Percentiles rank a stretch among this genome's conserved stretches.
Conservation (phyloP, 352 stramenopile species). For the Phytophthora hibernalis region DNA sequence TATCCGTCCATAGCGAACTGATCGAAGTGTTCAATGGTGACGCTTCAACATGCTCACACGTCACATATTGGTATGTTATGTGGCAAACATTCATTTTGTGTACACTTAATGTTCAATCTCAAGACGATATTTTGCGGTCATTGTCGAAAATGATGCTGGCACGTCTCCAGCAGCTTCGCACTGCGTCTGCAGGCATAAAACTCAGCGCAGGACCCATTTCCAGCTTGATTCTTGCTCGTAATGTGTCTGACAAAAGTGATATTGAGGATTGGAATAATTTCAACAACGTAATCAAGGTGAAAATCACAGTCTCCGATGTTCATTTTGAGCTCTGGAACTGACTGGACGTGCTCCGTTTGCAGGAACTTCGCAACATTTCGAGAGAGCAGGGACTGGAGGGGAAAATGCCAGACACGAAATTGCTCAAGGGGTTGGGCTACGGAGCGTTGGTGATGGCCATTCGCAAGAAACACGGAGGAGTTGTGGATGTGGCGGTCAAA, state of each 20-base stretch:
- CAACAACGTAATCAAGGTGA: constrained; percentile 69
- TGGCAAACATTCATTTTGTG: constrained; percentile 13
- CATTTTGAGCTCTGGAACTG: constrained; percentile 9
- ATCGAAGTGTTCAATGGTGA: not conserved
- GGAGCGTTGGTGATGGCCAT: constrained; percentile 71
- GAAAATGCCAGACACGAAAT: constrained; percentile 68
- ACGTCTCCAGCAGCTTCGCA: constrained; percentile 23
- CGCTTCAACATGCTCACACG: constrained; percentile 32
- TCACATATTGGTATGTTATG: constrained; percentile 27
- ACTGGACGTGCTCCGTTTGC: constrained; percentile 5
- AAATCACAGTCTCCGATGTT: constrained; percentile 12
- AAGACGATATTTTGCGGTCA: constrained; percentile 19
- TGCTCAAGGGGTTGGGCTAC: constrained; percentile 76
- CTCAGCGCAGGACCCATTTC: constrained; percentile 1
- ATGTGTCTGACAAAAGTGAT: constrained; percentile 14
- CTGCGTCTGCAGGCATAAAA: constrained; percentile 5
- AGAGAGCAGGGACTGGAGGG: constrained; percentile 50
- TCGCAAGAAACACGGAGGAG: constrained; percentile 84
- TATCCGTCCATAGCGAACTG: constrained; percentile 33
- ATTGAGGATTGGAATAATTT: constrained; percentile 64
- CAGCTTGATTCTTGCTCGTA: not conserved
- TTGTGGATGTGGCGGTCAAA: constrained; percentile 66
- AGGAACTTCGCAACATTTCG: constrained; percentile 75
- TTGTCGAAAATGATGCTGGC: constrained; percentile 22
- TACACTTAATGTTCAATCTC: not conserved